phyloP scores from a whole-genome alignment of 257 asterid genomes.

The Capsicum rhomboideum region DNA sequence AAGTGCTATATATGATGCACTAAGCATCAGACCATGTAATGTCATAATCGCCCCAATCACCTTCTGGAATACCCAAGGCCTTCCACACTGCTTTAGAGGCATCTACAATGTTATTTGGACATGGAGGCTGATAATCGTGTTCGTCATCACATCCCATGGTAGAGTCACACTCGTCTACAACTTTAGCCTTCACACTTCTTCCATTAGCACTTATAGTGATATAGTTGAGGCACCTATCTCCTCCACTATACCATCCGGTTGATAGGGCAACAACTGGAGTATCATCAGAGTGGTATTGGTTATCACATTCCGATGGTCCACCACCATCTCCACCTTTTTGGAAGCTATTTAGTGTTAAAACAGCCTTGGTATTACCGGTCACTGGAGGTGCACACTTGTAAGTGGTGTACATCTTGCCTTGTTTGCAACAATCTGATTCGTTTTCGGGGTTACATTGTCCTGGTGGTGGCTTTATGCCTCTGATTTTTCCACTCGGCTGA shows the following conservation, averaged over 20 bases:
- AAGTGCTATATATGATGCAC: neutral
- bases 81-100: conserved; percentile 41
- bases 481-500: conserved; percentile 28
- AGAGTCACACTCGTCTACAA: conserved; percentile 42
- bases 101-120: conserved; percentile 41
- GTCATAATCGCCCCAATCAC: conserved; percentile 28
- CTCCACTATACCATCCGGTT: conserved; percentile 36
- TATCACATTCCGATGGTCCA: conserved; percentile 33
- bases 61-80: conserved; percentile 25
- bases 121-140: conserved; percentile 43
- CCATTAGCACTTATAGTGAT: conserved; percentile 24
- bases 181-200: conserved; percentile 22
- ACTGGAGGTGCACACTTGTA: conserved; percentile 30
- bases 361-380: conserved; percentile 21
- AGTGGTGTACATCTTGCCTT: conserved; percentile 23
- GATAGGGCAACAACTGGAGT: conserved; percentile 33
- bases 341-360: conserved; percentile 36
- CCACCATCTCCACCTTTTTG: conserved; percentile 41
- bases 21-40: conserved; percentile 39
- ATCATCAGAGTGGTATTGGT: conserved; percentile 26
- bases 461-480: conserved; percentile 29
- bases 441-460: conserved; percentile 37
- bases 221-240: conserved; percentile 19
- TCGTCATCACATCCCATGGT: conserved; percentile 38
- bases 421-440: conserved; percentile 22